Conservation (phyloP, 176 grass and related monocot genomes). For the Triticum turgidum region DNA sequence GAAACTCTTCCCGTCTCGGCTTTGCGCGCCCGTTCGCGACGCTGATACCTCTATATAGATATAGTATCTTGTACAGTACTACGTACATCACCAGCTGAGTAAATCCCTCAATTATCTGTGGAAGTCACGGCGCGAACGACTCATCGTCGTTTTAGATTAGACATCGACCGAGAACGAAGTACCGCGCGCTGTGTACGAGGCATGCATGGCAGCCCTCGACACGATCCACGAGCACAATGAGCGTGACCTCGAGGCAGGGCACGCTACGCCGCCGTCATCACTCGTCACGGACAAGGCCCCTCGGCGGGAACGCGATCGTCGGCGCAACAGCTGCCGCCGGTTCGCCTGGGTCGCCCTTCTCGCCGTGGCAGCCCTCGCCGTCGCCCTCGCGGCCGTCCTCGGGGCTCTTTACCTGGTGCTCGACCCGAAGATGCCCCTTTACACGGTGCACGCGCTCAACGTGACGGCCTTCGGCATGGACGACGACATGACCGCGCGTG, state of each 20-base stretch:
- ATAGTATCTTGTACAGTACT: no score
- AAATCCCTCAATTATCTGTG: no score
- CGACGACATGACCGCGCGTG: conserved; percentile 28
- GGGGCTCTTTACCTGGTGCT: conserved; percentile 26
- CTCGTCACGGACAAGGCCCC: no score
- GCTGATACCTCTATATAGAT: no score
- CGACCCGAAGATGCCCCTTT: conserved; percentile 47
- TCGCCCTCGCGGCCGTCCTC: neutral
- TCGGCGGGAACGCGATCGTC: no score
- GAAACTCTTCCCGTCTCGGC: no score
- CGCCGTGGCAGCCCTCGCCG: neutral
- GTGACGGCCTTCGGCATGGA: conserved; percentile 31
- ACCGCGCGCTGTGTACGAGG: neutral
- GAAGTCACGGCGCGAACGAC: no score
- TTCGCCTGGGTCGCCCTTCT: neutral
- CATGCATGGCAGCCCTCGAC: neutral
- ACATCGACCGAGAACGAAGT: no score
- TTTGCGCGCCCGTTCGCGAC: no score
- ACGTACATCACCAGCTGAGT: no score
- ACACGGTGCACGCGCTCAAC: conserved; percentile 27
- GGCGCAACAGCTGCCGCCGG: neutral
- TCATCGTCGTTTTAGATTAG: no score
- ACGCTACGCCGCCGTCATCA: neutral
- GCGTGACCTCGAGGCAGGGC: conserved; percentile 39
- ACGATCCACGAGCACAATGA: conserved; percentile 10